phyloP scores from a whole-genome alignment of 2,329 filamentous ascomycete genomes.

The Monilinia fructigena region DNA sequence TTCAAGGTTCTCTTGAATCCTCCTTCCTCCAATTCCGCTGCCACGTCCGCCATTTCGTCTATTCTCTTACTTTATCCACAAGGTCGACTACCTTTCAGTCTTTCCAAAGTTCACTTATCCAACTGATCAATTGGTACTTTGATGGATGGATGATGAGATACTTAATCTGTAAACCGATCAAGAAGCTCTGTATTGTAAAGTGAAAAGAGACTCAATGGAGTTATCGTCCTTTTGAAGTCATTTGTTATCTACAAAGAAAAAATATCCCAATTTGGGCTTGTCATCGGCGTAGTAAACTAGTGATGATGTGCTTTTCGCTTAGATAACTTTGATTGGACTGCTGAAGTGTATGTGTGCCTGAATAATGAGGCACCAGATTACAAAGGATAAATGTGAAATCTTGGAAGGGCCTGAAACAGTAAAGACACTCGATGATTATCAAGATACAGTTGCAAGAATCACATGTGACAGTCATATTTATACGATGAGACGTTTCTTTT shows the following conservation, averaged over 20 bases:
- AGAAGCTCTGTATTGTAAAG: not conserved
- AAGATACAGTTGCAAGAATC: not conserved
- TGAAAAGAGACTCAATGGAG: not conserved
- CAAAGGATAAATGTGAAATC: not conserved
- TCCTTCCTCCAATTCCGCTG: constrained; percentile 38
- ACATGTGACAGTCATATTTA: not conserved
- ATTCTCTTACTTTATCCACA: constrained; percentile 17
- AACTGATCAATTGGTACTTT: not conserved
- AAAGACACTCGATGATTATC: not conserved
- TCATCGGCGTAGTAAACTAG: constrained; percentile 18
- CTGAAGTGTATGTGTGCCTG: constrained; percentile 1
- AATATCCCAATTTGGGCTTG: constrained; percentile 9
- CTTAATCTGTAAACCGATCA: not conserved
- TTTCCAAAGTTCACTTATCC: not conserved
- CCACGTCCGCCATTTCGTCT: constrained; percentile 37
- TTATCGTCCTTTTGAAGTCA: constrained; percentile 1
- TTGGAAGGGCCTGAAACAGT: not conserved
- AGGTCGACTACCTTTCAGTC: not conserved
- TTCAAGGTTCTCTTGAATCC: constrained; percentile 52
- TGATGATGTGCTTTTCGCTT: constrained; percentile 22
- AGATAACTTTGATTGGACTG: not conserved
- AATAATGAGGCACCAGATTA: not conserved
- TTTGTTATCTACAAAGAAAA: constrained; percentile 20
- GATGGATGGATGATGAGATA: not conserved
- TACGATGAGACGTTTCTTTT: not conserved